phyloP scores from a whole-genome alignment of 192 early-diverging fungal species.

The Geranomyces michiganensis region DNA sequence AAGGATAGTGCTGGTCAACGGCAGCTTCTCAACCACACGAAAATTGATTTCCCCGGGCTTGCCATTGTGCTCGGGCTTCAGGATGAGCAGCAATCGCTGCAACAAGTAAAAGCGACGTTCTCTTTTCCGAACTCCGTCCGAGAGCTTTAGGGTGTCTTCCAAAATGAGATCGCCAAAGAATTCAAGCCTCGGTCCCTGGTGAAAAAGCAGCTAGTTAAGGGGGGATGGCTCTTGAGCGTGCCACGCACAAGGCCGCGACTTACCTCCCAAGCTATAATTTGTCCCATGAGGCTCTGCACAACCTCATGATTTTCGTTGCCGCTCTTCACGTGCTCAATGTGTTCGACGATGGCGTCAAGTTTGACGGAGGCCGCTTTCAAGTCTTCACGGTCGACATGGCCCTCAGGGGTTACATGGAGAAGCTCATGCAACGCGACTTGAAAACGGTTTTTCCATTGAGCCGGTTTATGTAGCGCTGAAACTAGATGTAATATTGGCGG shows the following conservation, averaged over 20 bases:
- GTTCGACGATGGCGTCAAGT: slow-evolving; percentile 10
- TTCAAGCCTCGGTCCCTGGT: slow-evolving; percentile 32
- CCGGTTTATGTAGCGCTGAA: slow-evolving; percentile 37
- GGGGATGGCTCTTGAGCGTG: not conserved
- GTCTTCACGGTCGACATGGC: slow-evolving; percentile 25
- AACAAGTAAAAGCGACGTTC: slow-evolving; percentile 42
- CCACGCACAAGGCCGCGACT: not conserved
- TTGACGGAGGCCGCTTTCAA: slow-evolving; percentile 17
- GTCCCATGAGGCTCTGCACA: slow-evolving; percentile 19
- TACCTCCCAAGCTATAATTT: slow-evolving; percentile 41
- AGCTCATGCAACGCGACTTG: slow-evolving; percentile 18
- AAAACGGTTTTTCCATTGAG: slow-evolving; percentile 37
- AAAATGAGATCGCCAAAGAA: slow-evolving; percentile 38
- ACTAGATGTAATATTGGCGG: slow-evolving; percentile 42
- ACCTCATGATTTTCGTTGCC: slow-evolving; percentile 34
- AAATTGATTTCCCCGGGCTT: slow-evolving; percentile 28
- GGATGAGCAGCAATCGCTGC: slow-evolving; percentile 35
- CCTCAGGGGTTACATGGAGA: slow-evolving; percentile 7
- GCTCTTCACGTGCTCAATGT: slow-evolving; percentile 28
- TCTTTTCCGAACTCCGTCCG: slow-evolving; percentile 22
- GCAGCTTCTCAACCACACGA: slow-evolving; percentile 25
- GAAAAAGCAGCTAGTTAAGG: no score
- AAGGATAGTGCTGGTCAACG: slow-evolving; percentile 6
- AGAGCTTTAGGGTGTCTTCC: slow-evolving; percentile 36
- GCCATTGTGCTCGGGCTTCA: slow-evolving; percentile 11